phyloP scores from a whole-genome alignment of 2,329 filamentous ascomycete genomes.

The Tetracladium maxilliforme region DNA sequence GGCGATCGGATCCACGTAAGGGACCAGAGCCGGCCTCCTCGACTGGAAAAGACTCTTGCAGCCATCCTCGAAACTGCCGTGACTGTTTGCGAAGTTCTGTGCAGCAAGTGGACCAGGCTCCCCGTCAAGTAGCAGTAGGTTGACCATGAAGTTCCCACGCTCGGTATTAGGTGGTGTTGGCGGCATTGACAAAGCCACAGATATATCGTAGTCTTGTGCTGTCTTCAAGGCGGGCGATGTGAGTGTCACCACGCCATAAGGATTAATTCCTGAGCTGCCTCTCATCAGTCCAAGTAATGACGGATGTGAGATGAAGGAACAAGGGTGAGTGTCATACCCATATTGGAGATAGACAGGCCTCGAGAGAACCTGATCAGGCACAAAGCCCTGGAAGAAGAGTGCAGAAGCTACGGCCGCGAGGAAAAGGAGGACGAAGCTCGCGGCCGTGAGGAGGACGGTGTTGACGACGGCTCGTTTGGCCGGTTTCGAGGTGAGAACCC shows the following conservation, averaged over 20 bases:
- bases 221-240: constrained; percentile 41
- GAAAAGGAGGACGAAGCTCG: constrained; percentile 37
- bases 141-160: constrained; percentile 90
- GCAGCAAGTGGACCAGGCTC: no score
- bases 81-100: no score
- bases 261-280: no score
- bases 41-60: constrained; percentile 43
- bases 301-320: no score
- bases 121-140: constrained; percentile 59
- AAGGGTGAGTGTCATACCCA: no score
- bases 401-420: constrained; percentile 45
- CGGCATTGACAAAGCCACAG: constrained; percentile 61
- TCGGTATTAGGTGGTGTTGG: constrained; percentile 61
- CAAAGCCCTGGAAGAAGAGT: constrained; percentile 54
- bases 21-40: constrained; percentile 62
- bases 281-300: no score
- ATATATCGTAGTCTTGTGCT: constrained; percentile 74
- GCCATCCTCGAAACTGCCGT: constrained; percentile 7
- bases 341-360: no score
- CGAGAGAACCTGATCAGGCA: no score
- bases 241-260: constrained; percentile 13
- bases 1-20: constrained; percentile 60
- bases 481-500: constrained; percentile 44
- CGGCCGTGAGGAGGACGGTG: constrained; percentile 20
- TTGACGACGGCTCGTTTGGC: constrained; percentile 52